Evolutionary conservation across 257 asterid genomes (phyloP), one percentile per base, ranked within the genome.

Genomic region (Solanum piurae): DNA sequence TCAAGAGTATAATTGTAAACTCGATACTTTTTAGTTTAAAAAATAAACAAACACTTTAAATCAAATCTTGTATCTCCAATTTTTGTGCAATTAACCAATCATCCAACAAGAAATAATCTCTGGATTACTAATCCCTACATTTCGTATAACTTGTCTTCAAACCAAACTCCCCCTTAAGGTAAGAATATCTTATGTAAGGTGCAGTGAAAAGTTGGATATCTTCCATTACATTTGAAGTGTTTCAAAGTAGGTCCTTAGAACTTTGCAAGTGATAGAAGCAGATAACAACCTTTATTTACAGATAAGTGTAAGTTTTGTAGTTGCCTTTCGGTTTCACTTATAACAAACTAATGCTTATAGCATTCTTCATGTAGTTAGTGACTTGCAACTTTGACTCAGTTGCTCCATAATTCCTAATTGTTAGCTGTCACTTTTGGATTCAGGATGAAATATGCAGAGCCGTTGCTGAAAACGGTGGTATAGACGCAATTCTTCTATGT

Each of bases 371-470:
- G 37, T 25, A 27, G 58, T 42, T 34, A 13, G 64, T 46, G 84
- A 8, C 38, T 25, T 42, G 38, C 55, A 79, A 79, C 62, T 42
- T 79, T 79, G 38, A 44, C 37, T 79, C 66, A 25, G 62, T 27
- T 79, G 25, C n/a, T 42, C 36, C 55, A 13, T 27, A 27, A 46
- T 44, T 13, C 64, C 64, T 79, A 27, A 79, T 44, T 44, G 84
- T 79, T 79, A 7, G 36, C 36, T 79, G 38, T 49, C 72, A 60
- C 80, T 77, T 90, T 25, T 86, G 31, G 44, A 75, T 88, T 91
- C 95, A 97, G 98, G 99, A 97, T 33, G 99, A 97, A 86, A 95
- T 97, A 90, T 97, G 99, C 94, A 93, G 94, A 92, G 91, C 98
- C 49, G 90, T 95, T 84, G 96, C 98, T 87, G 86, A 92, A 77